Evolutionary conservation across 805 yeast species (phyloP), one percentile per base, ranked within the genome.

Genomic region (Lipomyces spencermartinsiae): DNA sequence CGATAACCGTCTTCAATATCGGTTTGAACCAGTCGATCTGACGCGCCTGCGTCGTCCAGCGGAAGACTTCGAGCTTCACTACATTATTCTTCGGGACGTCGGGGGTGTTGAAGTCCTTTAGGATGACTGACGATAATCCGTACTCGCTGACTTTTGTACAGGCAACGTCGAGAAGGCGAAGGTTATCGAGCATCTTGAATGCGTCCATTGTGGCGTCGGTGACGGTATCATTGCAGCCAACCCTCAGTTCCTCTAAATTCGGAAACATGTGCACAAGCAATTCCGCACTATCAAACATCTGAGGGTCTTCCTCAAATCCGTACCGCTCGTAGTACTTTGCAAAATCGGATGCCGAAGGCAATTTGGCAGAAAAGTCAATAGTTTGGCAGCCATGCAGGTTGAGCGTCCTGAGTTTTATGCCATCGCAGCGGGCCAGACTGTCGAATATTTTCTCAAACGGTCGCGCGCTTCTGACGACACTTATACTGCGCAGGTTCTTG

Each of bases 211-310:
- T 25, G 1, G 16, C 37, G 19, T 65, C 68, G 25, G 58, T 55
- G n/a, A 65, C 29, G 8, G 68, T 56, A 1, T 29, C 19, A 31
- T 61, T 65, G 39, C 64, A 61, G 5, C 68, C 68, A 8, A 61
- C 60, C 29, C 39, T 25, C 29, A 65, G 39, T 16, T 61, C 55
- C 53, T 49, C 55, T 14, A 65, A 35, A 46, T 61, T 61, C 3
- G 68, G 68, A 35, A 65, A 65, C 58, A 65, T 34, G 19, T 60
- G 59, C 33, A 55, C 63, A 8, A 65, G 35, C 8, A 65, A 19
- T 43, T 65, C 62, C 8, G 68, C 49, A 35, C 58, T 29, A 8
- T 46, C 29, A 35, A 31, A 65, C 35, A 46, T 31, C 29, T 4
- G 7, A 1, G 68, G 68, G 56, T 43, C 54, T 22, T 61, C 64